phyloP scores from a whole-genome alignment of 495 filamentous ascomycete genomes.

The Paragyromitra xinjiangensis region DNA sequence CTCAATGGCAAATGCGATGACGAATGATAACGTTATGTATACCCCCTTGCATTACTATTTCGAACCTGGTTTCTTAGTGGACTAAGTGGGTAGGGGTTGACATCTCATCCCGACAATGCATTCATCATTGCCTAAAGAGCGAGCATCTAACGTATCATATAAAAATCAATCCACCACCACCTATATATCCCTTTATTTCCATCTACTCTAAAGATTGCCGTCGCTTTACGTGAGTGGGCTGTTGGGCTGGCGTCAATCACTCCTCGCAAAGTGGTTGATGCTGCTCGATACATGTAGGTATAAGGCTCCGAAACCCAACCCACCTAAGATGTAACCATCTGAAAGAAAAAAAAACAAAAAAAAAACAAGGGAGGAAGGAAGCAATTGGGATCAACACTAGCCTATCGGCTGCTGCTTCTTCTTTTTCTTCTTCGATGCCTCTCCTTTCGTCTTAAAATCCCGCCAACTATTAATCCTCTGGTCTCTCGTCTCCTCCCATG shows the following conservation, averaged over 20 bases:
- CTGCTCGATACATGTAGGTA: slow-evolving; percentile 12
- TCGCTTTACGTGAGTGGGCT: slow-evolving; percentile 7
- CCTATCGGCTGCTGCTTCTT: slow-evolving; percentile 68
- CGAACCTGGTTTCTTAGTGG: slow-evolving; percentile 15
- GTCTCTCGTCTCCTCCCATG: slow-evolving; percentile 93
- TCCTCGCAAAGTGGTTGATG: slow-evolving; percentile 11
- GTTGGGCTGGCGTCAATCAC: slow-evolving; percentile 16
- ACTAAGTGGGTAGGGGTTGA: neutral
- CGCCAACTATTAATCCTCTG: slow-evolving; percentile 94
- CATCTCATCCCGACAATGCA: slow-evolving; percentile 9
- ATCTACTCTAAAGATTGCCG: slow-evolving; percentile 29
- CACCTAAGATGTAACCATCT: slow-evolving; percentile 9
- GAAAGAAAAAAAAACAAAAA: neutral
- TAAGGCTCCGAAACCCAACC: slow-evolving; percentile 11
- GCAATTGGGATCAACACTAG: slow-evolving; percentile 55
- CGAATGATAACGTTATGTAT: slow-evolving; percentile 4
- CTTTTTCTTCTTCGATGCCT: slow-evolving; percentile 91
- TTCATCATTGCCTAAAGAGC: slow-evolving; percentile 13
- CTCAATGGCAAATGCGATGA: neutral
- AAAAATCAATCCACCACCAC: neutral
- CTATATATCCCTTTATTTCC: slow-evolving; percentile 20
- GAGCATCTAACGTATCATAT: slow-evolving; percentile 32
- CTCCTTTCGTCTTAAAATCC: slow-evolving; percentile 79
- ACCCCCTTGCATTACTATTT: slow-evolving; percentile 33
- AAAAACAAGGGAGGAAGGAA: neutral